Evolutionary conservation across 139 green algal species (phyloP).

Genomic region (Chlamydomonas applanata): DNA sequence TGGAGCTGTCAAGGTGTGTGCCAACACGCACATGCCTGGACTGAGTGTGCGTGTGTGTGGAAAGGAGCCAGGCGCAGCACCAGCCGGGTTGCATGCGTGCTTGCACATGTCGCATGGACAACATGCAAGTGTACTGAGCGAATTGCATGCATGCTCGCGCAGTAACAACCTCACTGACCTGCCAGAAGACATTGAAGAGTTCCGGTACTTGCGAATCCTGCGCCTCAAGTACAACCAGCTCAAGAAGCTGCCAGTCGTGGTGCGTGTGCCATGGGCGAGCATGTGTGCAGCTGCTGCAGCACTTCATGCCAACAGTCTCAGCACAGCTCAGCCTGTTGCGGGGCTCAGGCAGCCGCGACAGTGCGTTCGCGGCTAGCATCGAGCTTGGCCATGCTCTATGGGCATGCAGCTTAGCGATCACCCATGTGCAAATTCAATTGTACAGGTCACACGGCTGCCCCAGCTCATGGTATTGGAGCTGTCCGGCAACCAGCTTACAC

Average conservation of each 20-base stretch:
- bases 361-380: no score
- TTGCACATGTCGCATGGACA: background rate
- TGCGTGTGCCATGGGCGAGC: background rate
- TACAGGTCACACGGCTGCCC: conserved; percentile 33
- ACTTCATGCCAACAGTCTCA: no score
- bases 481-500: conserved; percentile 73
- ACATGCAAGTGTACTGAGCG: no score
- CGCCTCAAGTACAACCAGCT: conserved; percentile 86
- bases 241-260: conserved; percentile 48
- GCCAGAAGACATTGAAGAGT: conserved; percentile 68
- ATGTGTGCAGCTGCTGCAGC: no score
- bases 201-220: conserved; percentile 64
- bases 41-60: background rate
- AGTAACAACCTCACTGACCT: conserved; percentile 77
- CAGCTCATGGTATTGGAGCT: conserved; percentile 67
- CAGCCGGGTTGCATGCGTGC: no score
- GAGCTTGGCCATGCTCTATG: no score
- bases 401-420: no score
- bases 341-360: no score
- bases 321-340: no score
- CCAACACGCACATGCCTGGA: background rate
- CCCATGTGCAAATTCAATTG: background rate
- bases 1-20: conserved; percentile 70
- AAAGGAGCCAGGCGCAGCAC: background rate
- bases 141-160: background rate